A percentile compares a stretch with the other conserved stretches of the same genome.
Conservation (phyloP, 2,329 filamentous ascomycete species). For the Metarhizium sp. region DNA sequence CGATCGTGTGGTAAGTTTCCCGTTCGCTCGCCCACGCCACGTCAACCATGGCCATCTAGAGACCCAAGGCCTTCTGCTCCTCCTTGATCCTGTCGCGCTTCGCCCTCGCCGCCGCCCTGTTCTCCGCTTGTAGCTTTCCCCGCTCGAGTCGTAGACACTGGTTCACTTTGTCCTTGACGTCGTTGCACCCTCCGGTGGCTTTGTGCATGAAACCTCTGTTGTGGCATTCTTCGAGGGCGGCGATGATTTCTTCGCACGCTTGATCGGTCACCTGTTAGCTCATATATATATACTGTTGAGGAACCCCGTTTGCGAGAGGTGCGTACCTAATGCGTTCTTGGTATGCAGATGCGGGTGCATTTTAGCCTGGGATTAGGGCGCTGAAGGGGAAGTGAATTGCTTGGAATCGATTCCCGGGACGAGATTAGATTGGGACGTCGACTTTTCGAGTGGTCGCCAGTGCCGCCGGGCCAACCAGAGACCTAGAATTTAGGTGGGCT, state of each 20-base stretch:
- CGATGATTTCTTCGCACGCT: slow-evolving; percentile 96
- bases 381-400: background rate
- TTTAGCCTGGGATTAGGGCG: slow-evolving; percentile 16
- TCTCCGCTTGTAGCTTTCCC: slow-evolving; percentile 65
- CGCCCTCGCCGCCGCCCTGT: slow-evolving; percentile 59
- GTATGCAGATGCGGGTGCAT: slow-evolving; percentile 99
- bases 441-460: background rate
- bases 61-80: slow-evolving; percentile 48
- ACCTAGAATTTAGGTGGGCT: slow-evolving; percentile 17
- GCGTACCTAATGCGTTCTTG: slow-evolving; percentile 74
- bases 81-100: slow-evolving; percentile 64
- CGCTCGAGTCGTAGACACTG: slow-evolving; percentile 76
- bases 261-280: slow-evolving; percentile 11
- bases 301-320: background rate
- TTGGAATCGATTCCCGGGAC: background rate
- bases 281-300: background rate
- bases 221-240: slow-evolving; percentile 90
- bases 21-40: background rate
- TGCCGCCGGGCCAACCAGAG: background rate
- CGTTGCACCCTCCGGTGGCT: slow-evolving; percentile 81
- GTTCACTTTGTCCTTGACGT: slow-evolving; percentile 74
- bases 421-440: background rate
- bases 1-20: background rate
- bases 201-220: slow-evolving; percentile 88
- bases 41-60: slow-evolving; percentile 13